Percentiles rank a stretch among this genome's conserved stretches.
phyloP scores from a whole-genome alignment of 2,329 filamentous ascomycete species.

The Biscogniauxia mediterranea region DNA sequence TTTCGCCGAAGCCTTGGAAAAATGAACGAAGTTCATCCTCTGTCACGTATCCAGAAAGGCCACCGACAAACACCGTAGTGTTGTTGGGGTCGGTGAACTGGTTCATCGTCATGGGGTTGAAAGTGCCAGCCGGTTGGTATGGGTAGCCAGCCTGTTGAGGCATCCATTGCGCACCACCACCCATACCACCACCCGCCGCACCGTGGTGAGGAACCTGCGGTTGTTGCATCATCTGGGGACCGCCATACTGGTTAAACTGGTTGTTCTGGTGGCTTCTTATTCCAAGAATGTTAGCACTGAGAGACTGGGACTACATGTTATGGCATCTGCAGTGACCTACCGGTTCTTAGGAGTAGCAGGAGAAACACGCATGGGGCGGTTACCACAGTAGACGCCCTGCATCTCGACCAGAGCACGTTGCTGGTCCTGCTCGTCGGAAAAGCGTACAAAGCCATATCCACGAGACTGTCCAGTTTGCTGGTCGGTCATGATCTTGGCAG shows the following conservation, averaged over 20 bases:
- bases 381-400: constrained; percentile 99
- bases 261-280: constrained; percentile 40
- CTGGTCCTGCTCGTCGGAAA: constrained; percentile 92
- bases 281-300: constrained; percentile 7
- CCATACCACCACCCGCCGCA: constrained; percentile 31
- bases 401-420: constrained; percentile 95
- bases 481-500: constrained; percentile 99
- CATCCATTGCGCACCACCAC: constrained; percentile 31
- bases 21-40: constrained; percentile 99
- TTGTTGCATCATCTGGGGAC: constrained; percentile 38
- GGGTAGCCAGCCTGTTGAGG: constrained; percentile 39
- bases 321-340: constrained; percentile 34
- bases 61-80: constrained; percentile 97
- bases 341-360: constrained; percentile 96
- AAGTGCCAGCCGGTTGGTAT: constrained; percentile 41
- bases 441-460: constrained; percentile 96
- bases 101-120: constrained; percentile 72
- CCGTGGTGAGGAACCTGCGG: constrained; percentile 42
- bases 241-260: constrained; percentile 29
- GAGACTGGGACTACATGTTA: neutral
- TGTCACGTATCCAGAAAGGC: constrained; percentile 94
- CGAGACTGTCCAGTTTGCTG: constrained; percentile 96
- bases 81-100: constrained; percentile 99
- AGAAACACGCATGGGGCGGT: constrained; percentile 96
- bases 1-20: constrained; percentile 99